phyloP scores from a whole-genome alignment of 2,329 filamentous ascomycete species.

The Alternaria sp. region DNA sequence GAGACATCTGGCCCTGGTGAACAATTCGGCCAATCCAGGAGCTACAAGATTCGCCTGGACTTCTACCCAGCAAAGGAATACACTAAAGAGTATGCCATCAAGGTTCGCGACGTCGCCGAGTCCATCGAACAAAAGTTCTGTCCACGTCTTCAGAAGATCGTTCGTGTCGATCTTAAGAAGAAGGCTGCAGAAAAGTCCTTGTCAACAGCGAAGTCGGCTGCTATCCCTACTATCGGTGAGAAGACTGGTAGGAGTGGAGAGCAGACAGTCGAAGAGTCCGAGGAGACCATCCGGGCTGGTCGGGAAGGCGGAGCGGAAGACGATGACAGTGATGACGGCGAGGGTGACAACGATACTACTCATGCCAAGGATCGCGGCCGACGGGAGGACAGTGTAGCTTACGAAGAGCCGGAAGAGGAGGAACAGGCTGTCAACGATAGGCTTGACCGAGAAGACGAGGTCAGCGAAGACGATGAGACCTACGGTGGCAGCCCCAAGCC shows the following conservation, averaged over 20 bases:
- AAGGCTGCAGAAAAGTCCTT: constrained; percentile 68
- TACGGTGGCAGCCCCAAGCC: constrained; percentile 58
- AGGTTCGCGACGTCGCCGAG: constrained; percentile 76
- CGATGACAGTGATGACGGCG: constrained; percentile 75
- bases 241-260: constrained; percentile 64
- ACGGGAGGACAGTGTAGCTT: constrained; percentile 82
- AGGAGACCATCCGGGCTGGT: constrained; percentile 37
- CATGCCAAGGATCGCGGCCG: constrained; percentile 78
- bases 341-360: constrained; percentile 66
- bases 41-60: constrained; percentile 81
- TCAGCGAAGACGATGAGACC: constrained; percentile 61
- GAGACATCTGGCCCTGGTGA: constrained; percentile 80
- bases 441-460: constrained; percentile 65
- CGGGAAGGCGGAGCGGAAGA: constrained; percentile 68
- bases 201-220: constrained; percentile 64
- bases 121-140: constrained; percentile 85
- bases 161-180: constrained; percentile 81
- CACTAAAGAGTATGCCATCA: constrained; percentile 83
- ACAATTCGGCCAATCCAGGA: constrained; percentile 76
- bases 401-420: constrained; percentile 91
- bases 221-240: constrained; percentile 79
- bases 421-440: constrained; percentile 77
- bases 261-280: constrained; percentile 57
- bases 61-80: constrained; percentile 91
- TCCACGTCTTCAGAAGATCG: constrained; percentile 72